Base-by-base conservation (phyloP, 2,329 filamentous ascomycete species). In the Neofusicoccum laricinum region DNA sequence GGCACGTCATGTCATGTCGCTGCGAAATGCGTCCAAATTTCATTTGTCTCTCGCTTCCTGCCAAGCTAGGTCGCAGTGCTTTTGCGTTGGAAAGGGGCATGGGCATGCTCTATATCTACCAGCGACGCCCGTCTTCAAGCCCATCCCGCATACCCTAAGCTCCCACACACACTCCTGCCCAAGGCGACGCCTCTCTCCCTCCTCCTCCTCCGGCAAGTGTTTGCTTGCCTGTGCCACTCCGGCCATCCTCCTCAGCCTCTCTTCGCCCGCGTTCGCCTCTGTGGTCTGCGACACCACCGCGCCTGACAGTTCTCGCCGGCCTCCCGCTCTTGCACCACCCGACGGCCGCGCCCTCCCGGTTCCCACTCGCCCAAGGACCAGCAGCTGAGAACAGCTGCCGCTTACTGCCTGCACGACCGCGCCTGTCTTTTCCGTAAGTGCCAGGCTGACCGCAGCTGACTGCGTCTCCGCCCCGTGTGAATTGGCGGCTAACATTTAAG, bases 11-110 rank as follows among this genome's bases (percentile, higher is more conserved):
- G 74, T 71, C 63, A 64, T 71, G 65, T 64, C 66, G 67, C 61
- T 70, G 73, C 73, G 74, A 70, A 72, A 72, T 71, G 71, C 73
- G 71, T 68, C 72, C 71, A 61, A 65, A 76, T 76, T 76, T 76
- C 70, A 73, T 72, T 72, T 74, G 73, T 76, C 71, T 76, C 71
- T 76, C 71, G 72, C 71, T 72, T 72, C 67, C 67, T 68, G 74
- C 71, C 74, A 74, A 74, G 73, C 66, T 63, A 63, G 61, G 61
- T 55, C 48, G 48, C 67, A 57, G 67, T 65, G 64, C 68, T 69
- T 68, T 67, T 67, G 69, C 70, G 67, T 69, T 68, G 68, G 72
- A 65, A 65, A 50, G 64, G 55, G 64, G 57, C 55, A 30, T 65
- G 55, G 64, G 57, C 55, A 30, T 65, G 48, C 57, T 58, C 48